A percentile compares a stretch with the other conserved stretches of the same genome.
phyloP scores from a whole-genome alignment of 116 monocot genomes.

The Cymodocea nodosa region DNA sequence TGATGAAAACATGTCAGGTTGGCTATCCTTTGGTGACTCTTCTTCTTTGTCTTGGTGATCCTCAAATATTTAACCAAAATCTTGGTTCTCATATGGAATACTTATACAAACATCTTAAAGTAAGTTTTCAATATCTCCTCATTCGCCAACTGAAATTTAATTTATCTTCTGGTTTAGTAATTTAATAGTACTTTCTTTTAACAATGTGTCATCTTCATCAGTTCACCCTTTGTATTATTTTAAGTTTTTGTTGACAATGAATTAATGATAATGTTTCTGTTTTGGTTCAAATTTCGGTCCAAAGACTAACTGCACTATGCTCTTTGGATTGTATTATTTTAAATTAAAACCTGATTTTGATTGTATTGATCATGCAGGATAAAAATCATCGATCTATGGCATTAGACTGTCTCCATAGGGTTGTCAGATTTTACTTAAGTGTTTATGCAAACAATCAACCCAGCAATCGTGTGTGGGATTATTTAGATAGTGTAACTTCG shows the following conservation, averaged over 20 bases:
- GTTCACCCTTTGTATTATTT: not conserved
- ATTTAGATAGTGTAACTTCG: conserved; percentile 92
- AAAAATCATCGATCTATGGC: conserved; percentile 98
- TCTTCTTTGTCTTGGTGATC: conserved; percentile 97
- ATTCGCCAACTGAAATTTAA: not conserved
- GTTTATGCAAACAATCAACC: conserved; percentile 76
- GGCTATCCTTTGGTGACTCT: conserved; percentile 90
- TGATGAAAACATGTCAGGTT: conserved; percentile 37
- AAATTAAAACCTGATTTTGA: not conserved
- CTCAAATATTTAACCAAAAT: conserved; percentile 66
- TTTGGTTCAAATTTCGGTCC: no score
- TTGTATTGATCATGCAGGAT: conserved; percentile 41
- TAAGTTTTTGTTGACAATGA: not conserved
- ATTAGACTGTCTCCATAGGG: conserved; percentile 94
- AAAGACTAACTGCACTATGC: no score
- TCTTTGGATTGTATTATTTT: not conserved
- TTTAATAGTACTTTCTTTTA: not conserved
- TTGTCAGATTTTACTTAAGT: conserved; percentile 87
- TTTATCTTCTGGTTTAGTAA: not conserved
- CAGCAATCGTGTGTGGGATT: conserved; percentile 88
- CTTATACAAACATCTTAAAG: conserved; percentile 88
- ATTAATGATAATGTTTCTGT: no score
- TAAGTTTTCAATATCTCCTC: conserved; percentile 15
- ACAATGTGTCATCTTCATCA: no score
- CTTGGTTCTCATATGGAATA: conserved; percentile 82